phyloP scores from a whole-genome alignment of 2,329 filamentous ascomycete genomes.

The Raffaelea albimanens region DNA sequence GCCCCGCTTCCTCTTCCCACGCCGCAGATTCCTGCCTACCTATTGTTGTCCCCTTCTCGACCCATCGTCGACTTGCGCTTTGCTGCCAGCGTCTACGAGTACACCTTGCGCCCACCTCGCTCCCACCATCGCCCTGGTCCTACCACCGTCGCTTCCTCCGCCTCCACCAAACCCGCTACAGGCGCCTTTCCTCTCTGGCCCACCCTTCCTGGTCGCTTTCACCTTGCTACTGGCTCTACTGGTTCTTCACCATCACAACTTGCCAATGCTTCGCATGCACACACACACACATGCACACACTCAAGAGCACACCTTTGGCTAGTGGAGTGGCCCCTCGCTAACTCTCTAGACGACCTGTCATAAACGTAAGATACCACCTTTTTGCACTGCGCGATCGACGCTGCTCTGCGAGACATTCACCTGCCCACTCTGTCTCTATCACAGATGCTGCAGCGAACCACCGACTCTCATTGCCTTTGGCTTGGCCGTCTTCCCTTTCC shows the following conservation, averaged over 20 bases:
- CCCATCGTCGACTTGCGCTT: too few species aligned
- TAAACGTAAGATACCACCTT: slow-evolving; percentile 3
- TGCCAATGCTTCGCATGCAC: background rate
- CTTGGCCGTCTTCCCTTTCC: slow-evolving; percentile 7
- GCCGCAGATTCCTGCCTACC: too few species aligned
- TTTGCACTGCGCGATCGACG: background rate
- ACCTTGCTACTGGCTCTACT: too few species aligned
- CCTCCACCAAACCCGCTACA: background rate
- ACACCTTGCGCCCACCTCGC: too few species aligned
- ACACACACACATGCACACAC: background rate
- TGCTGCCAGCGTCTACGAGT: too few species aligned
- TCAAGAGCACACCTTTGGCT: background rate
- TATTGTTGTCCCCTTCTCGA: too few species aligned
- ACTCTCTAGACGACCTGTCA: slow-evolving; percentile 1
- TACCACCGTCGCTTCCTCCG: background rate
- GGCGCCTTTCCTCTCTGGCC: background rate
- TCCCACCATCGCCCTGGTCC: background rate
- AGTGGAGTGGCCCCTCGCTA: background rate
- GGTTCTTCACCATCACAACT: too few species aligned
- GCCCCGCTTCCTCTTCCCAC: too few species aligned
- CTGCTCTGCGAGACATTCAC: background rate
- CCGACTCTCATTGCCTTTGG: background rate
- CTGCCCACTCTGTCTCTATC: background rate
- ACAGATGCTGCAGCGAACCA: background rate
- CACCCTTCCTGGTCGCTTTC: background rate